Base-by-base conservation (phyloP, 345 rosid species). In the Microthlaspi erraticum region DNA sequence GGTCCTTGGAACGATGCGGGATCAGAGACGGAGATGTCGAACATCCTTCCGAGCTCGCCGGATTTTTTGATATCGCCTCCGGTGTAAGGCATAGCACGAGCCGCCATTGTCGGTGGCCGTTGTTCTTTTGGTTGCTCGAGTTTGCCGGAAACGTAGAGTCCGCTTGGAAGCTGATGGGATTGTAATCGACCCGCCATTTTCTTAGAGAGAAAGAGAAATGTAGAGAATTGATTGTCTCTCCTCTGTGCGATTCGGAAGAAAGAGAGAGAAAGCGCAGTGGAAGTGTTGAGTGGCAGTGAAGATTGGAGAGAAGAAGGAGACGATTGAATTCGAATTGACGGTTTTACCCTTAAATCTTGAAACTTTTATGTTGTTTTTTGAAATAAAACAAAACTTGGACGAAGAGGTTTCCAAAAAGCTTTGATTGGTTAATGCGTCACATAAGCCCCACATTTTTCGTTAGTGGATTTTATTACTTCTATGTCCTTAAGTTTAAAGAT, bases 11-110 rank as follows among this genome's bases (percentile, higher is more conserved):
- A 79, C 1, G 96, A 83, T 60, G 87, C 83, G 10, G 97, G 81
- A 38, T 95, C 94, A 60, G 77, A 82, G 58, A 69, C 34, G 42
- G 92, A 87, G 50, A 93, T 87, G 70, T 93, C 98, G 76, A 93
- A 93, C 98, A 93, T 93, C 82, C 86, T 91, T 38, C 98, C 98
- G 26, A 93, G 66, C 49, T 93, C 97, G 79, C 98, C 98, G 11
- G 98, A 93, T 60, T 82, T 90, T 55, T 93, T 93, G 18, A 93
- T 88, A 74, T 93, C 93, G 51, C 98, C 98, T 46, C 98, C 97
- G 6, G 93, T 93, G 72, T 93, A 93, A 9, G 98, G 98, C 97
- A 90, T 84, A 74, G 97, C 92, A 11, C 77, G 86, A 8, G 92
- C 88, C 64, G 89, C 91, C 97, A 90, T 88, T 54, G 93, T 88